A percentile compares a stretch with the other conserved stretches of the same genome.
phyloP scores from a whole-genome alignment of 306 rosid species.

The Fragaria vesca region DNA sequence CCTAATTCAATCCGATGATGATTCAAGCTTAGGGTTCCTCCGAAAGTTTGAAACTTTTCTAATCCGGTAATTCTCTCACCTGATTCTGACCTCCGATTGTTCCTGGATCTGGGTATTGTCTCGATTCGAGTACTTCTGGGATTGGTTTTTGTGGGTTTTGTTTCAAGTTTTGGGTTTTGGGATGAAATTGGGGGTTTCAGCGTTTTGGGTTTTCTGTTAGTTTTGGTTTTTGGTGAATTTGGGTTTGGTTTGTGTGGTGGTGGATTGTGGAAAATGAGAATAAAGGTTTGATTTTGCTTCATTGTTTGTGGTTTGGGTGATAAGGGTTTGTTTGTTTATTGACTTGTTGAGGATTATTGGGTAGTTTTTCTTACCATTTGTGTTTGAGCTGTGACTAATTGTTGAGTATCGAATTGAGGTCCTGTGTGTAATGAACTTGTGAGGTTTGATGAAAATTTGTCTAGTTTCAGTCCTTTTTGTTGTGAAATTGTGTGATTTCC shows the following conservation, averaged over 20 bases:
- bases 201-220: not conserved
- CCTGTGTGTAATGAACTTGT: not conserved
- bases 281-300: not conserved
- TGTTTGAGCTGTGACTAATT: conserved; percentile 6
- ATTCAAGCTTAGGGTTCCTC: conserved; percentile 13
- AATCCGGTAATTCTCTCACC: conserved; percentile 16
- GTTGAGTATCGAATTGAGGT: not conserved
- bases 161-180: not conserved
- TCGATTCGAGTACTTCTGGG: not conserved
- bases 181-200: not conserved
- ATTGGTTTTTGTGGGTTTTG: not conserved
- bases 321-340: not conserved
- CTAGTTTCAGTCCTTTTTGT: not conserved
- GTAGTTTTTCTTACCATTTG: not conserved
- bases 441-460: not conserved
- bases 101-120: conserved; percentile 10
- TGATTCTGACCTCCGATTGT: conserved; percentile 5
- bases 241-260: not conserved
- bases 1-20: not conserved
- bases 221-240: not conserved
- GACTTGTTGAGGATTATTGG: not conserved
- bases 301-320: not conserved
- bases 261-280: not conserved
- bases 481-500: not conserved
- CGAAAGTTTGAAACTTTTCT: not conserved